Evolutionary conservation across 2,329 filamentous ascomycete genomes (phyloP).

Genomic region (Sporothrix sp.): DNA sequence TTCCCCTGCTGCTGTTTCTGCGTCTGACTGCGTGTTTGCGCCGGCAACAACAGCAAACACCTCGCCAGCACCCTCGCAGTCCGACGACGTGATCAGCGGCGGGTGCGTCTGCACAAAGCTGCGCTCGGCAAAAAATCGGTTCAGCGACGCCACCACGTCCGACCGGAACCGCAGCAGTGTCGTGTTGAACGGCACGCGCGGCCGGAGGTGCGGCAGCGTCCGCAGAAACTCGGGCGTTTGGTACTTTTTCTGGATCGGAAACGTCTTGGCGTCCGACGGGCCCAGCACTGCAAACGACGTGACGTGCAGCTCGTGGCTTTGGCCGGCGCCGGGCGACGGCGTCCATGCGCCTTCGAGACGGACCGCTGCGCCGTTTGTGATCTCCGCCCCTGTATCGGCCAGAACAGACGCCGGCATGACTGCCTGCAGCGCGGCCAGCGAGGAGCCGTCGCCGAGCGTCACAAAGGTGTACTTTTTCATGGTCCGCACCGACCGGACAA

Average conservation of each 20-base stretch:
- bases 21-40: too few relatives aligned
- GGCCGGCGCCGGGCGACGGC: constrained; percentile 55
- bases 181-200: constrained; percentile 71
- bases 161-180: constrained; percentile 76
- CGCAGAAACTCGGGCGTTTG: constrained; percentile 83
- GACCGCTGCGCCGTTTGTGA: constrained; percentile 63
- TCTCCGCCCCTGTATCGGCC: constrained; percentile 55
- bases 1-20: constrained; percentile 22
- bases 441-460: constrained; percentile 79
- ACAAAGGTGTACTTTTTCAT: constrained; percentile 81
- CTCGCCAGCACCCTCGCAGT: constrained; percentile 93
- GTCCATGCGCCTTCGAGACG: constrained; percentile 69
- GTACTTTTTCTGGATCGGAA: constrained; percentile 93
- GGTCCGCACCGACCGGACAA: constrained; percentile 73
- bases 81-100: constrained; percentile 89
- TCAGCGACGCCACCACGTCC: constrained; percentile 62
- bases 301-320: constrained; percentile 74
- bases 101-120: constrained; percentile 79
- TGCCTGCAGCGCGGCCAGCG: constrained; percentile 67
- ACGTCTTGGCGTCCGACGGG: constrained; percentile 70
- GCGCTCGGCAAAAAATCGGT: constrained; percentile 61
- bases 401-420: constrained; percentile 58
- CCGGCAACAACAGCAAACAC: constrained; percentile 75
- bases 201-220: constrained; percentile 75
- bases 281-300: constrained; percentile 61